phyloP scores from a whole-genome alignment of 768 basidiomycete genomes.

The Tulasnella sp. region DNA sequence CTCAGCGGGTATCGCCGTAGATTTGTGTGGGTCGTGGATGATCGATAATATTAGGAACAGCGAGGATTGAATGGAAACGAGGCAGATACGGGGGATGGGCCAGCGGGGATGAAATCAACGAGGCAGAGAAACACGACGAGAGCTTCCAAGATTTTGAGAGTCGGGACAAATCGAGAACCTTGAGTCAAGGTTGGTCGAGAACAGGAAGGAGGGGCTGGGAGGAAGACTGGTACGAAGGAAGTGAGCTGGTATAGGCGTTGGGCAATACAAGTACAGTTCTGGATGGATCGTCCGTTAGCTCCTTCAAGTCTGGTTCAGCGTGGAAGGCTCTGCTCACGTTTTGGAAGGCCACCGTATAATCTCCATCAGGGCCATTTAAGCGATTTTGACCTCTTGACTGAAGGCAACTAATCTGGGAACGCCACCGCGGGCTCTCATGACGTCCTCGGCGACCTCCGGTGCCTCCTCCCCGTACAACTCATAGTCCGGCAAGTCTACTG shows the following conservation, averaged over 20 bases:
- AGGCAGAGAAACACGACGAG: not conserved
- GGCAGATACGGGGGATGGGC: not conserved
- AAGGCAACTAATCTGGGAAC: constrained; percentile 1
- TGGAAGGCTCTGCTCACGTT: not conserved
- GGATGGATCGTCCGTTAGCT: not conserved
- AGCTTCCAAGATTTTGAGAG: constrained; percentile 8
- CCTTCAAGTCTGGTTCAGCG: not conserved
- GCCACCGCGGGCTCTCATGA: not conserved
- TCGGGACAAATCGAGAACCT: not conserved
- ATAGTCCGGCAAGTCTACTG: not conserved
- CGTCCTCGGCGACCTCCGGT: not conserved
- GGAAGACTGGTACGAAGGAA: not conserved
- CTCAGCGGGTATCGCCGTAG: not conserved
- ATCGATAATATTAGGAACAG: constrained; percentile 9
- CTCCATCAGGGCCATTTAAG: constrained; percentile 10
- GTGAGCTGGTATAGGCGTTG: constrained; percentile 17
- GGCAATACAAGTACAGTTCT: constrained; percentile 18
- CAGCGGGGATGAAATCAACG: constrained; percentile 5
- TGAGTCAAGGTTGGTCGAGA: constrained; percentile 5
- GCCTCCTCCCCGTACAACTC: not conserved
- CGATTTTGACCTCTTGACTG: constrained; percentile 3
- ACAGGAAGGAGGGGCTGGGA: not conserved
- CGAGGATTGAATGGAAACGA: not conserved
- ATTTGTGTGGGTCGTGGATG: not conserved
- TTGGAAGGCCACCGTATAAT: constrained; percentile 9